These are phyloP conservation scores for Kodamaea sagamina DNA, from an alignment of 805 yeast genomes.

Conservation along the genomic window DNA sequence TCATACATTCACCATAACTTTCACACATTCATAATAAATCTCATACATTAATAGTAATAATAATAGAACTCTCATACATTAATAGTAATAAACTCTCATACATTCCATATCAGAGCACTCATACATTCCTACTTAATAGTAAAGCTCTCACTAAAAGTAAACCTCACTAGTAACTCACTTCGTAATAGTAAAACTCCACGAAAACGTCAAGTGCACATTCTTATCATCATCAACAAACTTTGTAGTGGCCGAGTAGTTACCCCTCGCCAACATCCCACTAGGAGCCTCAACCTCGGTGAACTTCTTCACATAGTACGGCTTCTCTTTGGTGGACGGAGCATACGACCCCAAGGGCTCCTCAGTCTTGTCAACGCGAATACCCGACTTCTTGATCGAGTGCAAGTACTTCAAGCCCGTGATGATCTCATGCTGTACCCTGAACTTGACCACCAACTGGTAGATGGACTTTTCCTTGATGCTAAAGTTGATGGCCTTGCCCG, in stretches of 20 bases:
- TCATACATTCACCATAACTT: no score
- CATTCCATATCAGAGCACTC: no score
- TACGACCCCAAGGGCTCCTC: slow-evolving; percentile 90
- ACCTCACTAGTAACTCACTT: no score
- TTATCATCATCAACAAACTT: slow-evolving; percentile 88
- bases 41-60: no score
- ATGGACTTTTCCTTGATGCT: slow-evolving; percentile 76
- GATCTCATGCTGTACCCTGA: slow-evolving; percentile 86
- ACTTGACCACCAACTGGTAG: slow-evolving; percentile 71
- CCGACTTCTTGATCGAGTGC: slow-evolving; percentile 82
- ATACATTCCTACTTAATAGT: no score
- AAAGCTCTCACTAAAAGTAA: no score
- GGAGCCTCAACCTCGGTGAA: slow-evolving; percentile 79
- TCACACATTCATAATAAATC: no score
- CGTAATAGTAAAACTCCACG: slow-evolving; percentile 85
- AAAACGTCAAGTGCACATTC: slow-evolving; percentile 65
- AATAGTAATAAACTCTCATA: no score
- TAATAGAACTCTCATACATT: no score
- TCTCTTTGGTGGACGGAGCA: slow-evolving; percentile 82
- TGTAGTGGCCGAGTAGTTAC: slow-evolving; percentile 76
- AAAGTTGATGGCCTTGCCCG: slow-evolving; percentile 64
- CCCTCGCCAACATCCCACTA: slow-evolving; percentile 84
- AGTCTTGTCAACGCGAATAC: slow-evolving; percentile 80
- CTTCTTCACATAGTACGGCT: slow-evolving; percentile 69
- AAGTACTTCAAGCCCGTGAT: slow-evolving; percentile 87